These are phyloP conservation scores for Hemerocallis citrina DNA, from an alignment of 106 monocot genomes.

Conservation along the genomic window DNA sequence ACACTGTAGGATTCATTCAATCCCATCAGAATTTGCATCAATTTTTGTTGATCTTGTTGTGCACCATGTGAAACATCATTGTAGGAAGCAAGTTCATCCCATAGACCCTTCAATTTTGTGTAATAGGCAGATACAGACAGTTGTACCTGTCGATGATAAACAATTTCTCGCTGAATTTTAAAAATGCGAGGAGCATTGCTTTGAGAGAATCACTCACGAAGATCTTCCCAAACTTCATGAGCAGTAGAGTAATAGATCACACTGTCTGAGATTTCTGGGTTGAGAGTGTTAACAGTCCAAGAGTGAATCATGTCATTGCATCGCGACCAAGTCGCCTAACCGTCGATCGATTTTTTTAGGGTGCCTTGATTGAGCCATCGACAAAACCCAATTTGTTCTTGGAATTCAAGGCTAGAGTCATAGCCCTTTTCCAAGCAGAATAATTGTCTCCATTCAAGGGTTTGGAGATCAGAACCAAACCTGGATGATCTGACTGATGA, in stretches of 20 bases:
- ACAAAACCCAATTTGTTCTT: conserved; percentile 11
- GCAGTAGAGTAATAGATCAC: background rate
- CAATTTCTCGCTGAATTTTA: background rate
- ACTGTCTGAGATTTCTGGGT: background rate
- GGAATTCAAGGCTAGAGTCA: background rate
- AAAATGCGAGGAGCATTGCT: conserved; percentile 3
- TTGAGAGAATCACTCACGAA: background rate
- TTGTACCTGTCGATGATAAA: background rate
- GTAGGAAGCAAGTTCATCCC: background rate
- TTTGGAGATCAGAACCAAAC: background rate
- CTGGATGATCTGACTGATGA: too few relatives aligned
- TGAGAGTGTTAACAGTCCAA: background rate
- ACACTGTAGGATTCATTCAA: background rate
- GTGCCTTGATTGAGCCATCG: background rate
- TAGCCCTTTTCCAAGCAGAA: background rate
- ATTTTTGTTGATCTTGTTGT: background rate
- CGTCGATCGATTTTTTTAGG: background rate
- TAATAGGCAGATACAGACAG: background rate
- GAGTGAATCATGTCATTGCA: conserved; percentile 1
- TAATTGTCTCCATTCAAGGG: conserved; percentile 1
- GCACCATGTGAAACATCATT: background rate
- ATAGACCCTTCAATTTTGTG: background rate
- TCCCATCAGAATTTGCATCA: background rate
- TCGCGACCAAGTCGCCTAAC: background rate
- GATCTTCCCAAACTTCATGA: background rate